phyloP scores from a whole-genome alignment of 2,329 filamentous ascomycete species.

The Trichoderma sp. region DNA sequence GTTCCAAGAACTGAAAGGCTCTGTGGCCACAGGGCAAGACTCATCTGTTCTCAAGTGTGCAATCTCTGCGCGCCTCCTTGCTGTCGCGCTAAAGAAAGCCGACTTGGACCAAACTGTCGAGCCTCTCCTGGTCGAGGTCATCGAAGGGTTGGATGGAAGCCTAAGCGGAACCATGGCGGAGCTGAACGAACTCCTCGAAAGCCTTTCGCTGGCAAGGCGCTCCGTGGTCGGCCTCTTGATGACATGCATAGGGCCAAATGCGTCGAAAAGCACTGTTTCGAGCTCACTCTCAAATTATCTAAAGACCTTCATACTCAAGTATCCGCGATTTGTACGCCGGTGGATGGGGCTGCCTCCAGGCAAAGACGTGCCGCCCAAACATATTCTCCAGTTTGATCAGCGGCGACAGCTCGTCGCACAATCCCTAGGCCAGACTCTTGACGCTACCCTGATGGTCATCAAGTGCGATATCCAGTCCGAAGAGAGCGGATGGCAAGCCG shows the following conservation, averaged over 20 bases:
- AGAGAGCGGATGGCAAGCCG: conserved; percentile 53
- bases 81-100: conserved; percentile 53
- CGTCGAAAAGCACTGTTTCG: conserved; percentile 25
- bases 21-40: conserved; percentile 44
- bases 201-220: conserved; percentile 57
- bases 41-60: conserved; percentile 55
- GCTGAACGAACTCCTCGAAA: conserved; percentile 61
- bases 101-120: conserved; percentile 42
- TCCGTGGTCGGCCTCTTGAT: conserved; percentile 54
- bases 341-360: conserved; percentile 62
- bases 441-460: conserved; percentile 59
- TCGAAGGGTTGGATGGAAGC: conserved; percentile 58
- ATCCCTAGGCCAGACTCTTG: conserved; percentile 58
- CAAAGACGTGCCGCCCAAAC: conserved; percentile 55
- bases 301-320: conserved; percentile 58
- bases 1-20: conserved; percentile 49
- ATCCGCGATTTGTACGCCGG: conserved; percentile 60
- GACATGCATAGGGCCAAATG: conserved; percentile 31
- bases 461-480: conserved; percentile 54
- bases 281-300: conserved; percentile 43
- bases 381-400: conserved; percentile 62
- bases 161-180: conserved; percentile 61
- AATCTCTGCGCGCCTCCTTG: conserved; percentile 56
- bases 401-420: conserved; percentile 55
- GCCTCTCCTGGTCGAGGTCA: conserved; percentile 49